A percentile compares a stretch with the other conserved stretches of the same genome.
Evolutionary conservation across 306 rosid species (phyloP).

Genomic region (Oxytropis ochrocephala): DNA sequence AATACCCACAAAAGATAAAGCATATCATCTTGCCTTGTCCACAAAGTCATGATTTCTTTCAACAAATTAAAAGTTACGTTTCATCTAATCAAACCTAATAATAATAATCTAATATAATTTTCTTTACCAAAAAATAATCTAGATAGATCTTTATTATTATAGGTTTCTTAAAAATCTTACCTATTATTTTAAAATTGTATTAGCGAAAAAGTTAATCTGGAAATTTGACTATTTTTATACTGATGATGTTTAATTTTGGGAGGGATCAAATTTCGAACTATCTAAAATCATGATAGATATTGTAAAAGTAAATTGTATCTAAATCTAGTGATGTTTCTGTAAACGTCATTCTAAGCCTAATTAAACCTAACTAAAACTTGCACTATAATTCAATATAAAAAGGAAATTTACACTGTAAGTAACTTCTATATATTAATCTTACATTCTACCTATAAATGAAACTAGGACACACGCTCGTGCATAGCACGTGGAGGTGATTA

Average conservation of each 20-base stretch:
- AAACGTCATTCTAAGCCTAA: background rate
- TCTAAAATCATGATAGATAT: background rate
- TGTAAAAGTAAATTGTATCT: background rate
- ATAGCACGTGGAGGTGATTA: too few relatives aligned
- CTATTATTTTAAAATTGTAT: background rate
- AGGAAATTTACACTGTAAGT: background rate
- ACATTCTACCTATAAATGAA: background rate
- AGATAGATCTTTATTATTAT: background rate
- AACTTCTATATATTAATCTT: background rate
- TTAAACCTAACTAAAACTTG: background rate
- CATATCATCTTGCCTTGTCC: conserved; percentile 24
- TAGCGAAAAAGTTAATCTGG: background rate
- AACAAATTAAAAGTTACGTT: conserved; percentile 33
- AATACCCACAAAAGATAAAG: background rate
- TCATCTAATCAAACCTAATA: conserved; percentile 21
- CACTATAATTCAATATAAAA: too few relatives aligned
- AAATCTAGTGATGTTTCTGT: background rate
- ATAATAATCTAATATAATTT: too few relatives aligned
- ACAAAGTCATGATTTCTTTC: conserved; percentile 25
- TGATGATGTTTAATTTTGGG: background rate
- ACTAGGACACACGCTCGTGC: too few relatives aligned
- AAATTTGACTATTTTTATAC: background rate
- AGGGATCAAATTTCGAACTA: background rate
- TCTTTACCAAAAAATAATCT: too few relatives aligned
- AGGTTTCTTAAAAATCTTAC: background rate